Evolutionary conservation across 208 protist genomes (phyloP).

Genomic region (Tritrichomonas musculus): DNA sequence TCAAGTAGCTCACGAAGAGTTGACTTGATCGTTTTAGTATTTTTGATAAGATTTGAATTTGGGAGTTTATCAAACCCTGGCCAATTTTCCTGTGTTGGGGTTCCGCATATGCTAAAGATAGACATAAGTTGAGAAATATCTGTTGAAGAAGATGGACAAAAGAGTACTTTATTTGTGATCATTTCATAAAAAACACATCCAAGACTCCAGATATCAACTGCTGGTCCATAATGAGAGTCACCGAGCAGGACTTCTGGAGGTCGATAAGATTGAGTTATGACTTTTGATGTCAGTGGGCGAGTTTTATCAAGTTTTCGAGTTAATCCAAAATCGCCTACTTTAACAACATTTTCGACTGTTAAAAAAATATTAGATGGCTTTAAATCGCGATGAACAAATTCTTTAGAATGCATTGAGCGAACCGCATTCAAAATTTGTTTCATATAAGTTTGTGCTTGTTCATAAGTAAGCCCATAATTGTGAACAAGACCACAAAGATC

Average conservation of each 20-base stretch:
- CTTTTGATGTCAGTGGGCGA: conserved; percentile 31
- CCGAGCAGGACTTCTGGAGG: conserved; percentile 92
- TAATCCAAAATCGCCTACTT: background rate
- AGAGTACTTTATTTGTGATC: conserved; percentile 68
- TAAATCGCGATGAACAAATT: background rate
- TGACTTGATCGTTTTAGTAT: background rate
- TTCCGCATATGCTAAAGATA: background rate
- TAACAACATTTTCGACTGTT: background rate
- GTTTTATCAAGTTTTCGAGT: background rate
- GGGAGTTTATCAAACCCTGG: background rate
- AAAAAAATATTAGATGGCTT: conserved; percentile 33
- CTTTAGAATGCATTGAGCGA: background rate
- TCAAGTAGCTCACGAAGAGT: background rate
- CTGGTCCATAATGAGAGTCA: conserved; percentile 73
- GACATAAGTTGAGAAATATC: background rate
- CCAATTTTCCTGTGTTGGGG: background rate
- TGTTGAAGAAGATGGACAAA: conserved; percentile 51
- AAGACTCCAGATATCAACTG: conserved; percentile 91
- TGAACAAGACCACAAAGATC: background rate
- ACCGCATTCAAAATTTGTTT: background rate
- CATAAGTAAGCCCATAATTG: background rate
- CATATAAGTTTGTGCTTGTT: background rate
- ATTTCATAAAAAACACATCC: conserved; percentile 92
- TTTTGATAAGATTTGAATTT: background rate
- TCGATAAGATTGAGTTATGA: conserved; percentile 82